A percentile compares a stretch with the other conserved stretches of the same genome.
These are phyloP conservation scores for Pilatotrama ljubarskyi DNA, from an alignment of 768 basidiomycete species.

Conservation along the genomic window DNA sequence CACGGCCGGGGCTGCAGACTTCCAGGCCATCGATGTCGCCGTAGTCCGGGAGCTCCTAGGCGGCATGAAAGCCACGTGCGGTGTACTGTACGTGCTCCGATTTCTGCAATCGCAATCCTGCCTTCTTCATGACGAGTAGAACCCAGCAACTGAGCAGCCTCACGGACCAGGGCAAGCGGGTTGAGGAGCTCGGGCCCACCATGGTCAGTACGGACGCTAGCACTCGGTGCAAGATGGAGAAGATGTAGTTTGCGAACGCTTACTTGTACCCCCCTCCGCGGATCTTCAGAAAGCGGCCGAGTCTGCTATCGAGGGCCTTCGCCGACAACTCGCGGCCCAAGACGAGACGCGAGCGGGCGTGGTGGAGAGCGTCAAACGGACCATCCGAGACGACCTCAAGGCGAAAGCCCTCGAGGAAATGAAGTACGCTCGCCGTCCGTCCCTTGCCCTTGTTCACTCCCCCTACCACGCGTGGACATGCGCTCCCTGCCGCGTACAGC, in stretches of 20 bases:
- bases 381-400: constrained; percentile 34
- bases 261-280: too few species aligned
- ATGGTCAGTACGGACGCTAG: neutral
- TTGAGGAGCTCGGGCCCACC: neutral
- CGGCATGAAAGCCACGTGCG: constrained; percentile 16
- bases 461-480: neutral
- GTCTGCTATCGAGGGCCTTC: too few species aligned
- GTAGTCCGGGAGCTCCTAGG: constrained; percentile 22
- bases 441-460: neutral
- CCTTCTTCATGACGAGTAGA: neutral
- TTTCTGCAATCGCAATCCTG: neutral
- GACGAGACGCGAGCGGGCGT: neutral
- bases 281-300: too few species aligned
- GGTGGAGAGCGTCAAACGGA: constrained; percentile 23
- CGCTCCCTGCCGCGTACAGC: too few species aligned
- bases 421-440: neutral
- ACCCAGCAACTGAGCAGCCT: neutral
- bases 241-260: too few species aligned
- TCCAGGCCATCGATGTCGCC: neutral
- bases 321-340: neutral
- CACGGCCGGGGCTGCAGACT: neutral
- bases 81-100: constrained; percentile 16
- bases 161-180: neutral
- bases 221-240: too few species aligned
- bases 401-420: neutral